Evolutionary conservation across 2,329 filamentous ascomycete species (phyloP).

Genomic region (Trichoderma asperellum): DNA sequence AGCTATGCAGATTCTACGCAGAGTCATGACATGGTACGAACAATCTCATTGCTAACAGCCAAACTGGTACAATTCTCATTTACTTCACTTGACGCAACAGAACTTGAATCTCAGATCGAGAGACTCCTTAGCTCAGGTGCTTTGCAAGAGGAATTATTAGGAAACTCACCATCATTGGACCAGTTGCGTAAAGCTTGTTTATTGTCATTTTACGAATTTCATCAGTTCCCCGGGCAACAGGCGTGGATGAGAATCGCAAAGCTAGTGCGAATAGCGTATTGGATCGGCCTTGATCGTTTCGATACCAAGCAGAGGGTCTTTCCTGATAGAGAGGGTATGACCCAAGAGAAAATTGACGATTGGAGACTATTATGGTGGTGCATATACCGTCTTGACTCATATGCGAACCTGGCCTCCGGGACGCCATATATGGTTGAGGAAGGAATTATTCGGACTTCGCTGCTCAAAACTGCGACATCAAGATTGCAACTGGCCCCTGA

Average conservation of each 20-base stretch:
- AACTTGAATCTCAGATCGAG: conserved; percentile 3
- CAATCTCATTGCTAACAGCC: conserved; percentile 24
- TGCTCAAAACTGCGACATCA: conserved; percentile 6
- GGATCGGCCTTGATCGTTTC: conserved; percentile 28
- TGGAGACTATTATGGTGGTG: conserved; percentile 33
- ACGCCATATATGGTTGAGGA: conserved; percentile 31
- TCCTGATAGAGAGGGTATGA: conserved; percentile 6
- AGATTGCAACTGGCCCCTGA: neutral
- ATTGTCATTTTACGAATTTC: conserved; percentile 30
- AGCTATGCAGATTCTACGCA: neutral
- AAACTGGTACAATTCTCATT: conserved; percentile 24
- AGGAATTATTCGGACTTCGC: conserved; percentile 5
- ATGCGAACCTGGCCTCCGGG: conserved; percentile 29
- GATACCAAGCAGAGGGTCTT: conserved; percentile 9
- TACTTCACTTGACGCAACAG: conserved; percentile 4
- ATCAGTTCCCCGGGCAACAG: conserved; percentile 32
- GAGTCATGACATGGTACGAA: neutral
- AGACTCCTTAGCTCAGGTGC: conserved; percentile 13
- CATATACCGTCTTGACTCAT: conserved; percentile 32
- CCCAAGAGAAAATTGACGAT: conserved; percentile 27
- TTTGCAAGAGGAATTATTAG: conserved; percentile 19
- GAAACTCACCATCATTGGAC: conserved; percentile 26
- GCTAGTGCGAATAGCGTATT: conserved; percentile 29
- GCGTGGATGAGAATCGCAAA: conserved; percentile 31
- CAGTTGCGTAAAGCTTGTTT: conserved; percentile 29